These are phyloP conservation scores for Tetrahymena elliotti DNA, from an alignment of 73 alveolate species.

Conservation along the genomic window DNA sequence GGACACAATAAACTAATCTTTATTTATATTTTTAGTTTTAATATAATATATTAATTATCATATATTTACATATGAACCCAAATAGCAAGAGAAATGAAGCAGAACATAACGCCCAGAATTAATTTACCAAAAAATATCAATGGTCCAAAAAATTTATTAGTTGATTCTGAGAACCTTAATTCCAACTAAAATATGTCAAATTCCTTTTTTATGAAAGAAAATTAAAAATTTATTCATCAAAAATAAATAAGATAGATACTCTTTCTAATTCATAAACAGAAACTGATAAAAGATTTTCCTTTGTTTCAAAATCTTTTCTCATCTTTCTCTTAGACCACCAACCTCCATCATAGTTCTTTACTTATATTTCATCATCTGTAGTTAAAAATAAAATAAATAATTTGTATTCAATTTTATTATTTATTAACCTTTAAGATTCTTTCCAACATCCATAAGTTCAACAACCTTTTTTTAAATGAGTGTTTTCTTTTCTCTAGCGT, in stretches of 20 bases:
- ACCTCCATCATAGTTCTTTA: background rate
- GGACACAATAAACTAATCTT: background rate
- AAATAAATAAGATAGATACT: background rate
- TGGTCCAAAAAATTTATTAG: background rate
- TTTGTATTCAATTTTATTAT: background rate
- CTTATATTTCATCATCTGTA: background rate
- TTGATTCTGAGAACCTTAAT: background rate
- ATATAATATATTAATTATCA: background rate
- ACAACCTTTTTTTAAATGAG: background rate
- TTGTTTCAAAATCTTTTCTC: background rate
- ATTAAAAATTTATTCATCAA: too few relatives aligned
- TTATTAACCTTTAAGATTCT: background rate
- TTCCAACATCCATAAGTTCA: constrained; percentile 7
- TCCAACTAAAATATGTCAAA: background rate
- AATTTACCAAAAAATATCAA: constrained; percentile 10
- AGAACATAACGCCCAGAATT: constrained; percentile 5
- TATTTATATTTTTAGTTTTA: background rate
- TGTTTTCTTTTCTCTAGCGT: constrained; percentile 11
- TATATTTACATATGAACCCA: background rate
- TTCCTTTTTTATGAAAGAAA: background rate
- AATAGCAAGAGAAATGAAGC: background rate
- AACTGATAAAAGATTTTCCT: background rate
- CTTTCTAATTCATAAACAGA: background rate
- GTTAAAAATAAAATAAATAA: background rate
- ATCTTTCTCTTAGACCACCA: background rate